Base-by-base conservation (phyloP, 2,329 filamentous ascomycete species). In the Diplodia scrobiculata region DNA sequence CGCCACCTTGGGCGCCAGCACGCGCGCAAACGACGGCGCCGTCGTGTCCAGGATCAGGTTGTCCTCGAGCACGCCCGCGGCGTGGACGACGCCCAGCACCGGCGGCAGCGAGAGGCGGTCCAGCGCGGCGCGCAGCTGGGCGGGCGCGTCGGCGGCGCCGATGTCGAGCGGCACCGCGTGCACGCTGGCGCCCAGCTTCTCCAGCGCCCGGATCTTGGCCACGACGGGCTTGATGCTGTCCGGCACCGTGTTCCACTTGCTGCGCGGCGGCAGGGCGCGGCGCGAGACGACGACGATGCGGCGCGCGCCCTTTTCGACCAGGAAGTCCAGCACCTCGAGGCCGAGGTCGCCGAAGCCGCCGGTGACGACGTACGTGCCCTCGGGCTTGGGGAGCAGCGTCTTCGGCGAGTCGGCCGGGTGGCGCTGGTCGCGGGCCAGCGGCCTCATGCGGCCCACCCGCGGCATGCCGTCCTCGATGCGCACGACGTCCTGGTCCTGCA, bases 351-450 rank as follows among this genome's bases (percentile, higher is more conserved):
- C 79, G 14, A 80, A 71, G 0, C 79, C 78, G 50, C 79, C 79
- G 14, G 79, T 79, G 29, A 82, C 75, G 19, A 82, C 34, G 66
- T 82, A 82, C 0, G 79, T 81, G 1, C 79, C 79, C n/a, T 76
- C 71, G 11, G 73, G 69, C 45, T 66, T 68, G 7, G 75, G 74
- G 19, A 71, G 59, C 32, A 72, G 59, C 1, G 59, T 69, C 19
- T 45, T 67, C 5, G 27, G 45, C 11, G 65, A 55, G 25, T 47
- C 47, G n/a, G 32, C 67, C 13, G 58, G 69, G 48, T 52, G 36
- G 19, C 67, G 54, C 63, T 72, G 68, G 5, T 68, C 66, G 34
- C 70, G 72, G 11, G 69, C 64, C 9, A 74, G 68, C 4, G 71
- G 67, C 5, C 76, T 72, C 19, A 80, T 70, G 2, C 73, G 69